phyloP scores from a whole-genome alignment of 2,329 filamentous ascomycete genomes.

The Colletotrichum viniferum region DNA sequence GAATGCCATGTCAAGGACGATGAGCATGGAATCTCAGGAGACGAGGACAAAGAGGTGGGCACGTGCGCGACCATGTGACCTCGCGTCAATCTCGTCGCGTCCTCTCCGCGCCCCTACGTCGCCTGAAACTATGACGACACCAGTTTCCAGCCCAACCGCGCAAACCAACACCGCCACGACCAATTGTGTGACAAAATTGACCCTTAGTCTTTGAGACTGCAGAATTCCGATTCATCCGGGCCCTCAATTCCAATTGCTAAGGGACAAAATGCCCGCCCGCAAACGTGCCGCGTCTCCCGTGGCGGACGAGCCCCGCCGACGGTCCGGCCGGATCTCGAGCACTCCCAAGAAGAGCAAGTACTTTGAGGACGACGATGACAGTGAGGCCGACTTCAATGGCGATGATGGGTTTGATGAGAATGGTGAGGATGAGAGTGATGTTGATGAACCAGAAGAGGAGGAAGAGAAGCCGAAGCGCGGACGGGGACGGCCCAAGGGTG shows the following conservation, averaged over 20 bases:
- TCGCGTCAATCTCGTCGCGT: conserved; percentile 18
- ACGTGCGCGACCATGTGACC: background rate
- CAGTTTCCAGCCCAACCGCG: background rate
- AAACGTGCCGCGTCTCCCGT: conserved; percentile 39
- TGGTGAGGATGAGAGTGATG: conserved; percentile 21
- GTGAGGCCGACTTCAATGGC: background rate
- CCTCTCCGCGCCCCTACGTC: background rate
- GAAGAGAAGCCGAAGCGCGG: conserved; percentile 23
- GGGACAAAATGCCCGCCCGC: conserved; percentile 38
- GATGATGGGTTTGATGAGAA: background rate
- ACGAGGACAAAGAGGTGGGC: background rate
- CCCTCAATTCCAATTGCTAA: background rate
- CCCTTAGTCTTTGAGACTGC: background rate
- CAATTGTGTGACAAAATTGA: background rate
- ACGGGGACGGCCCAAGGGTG: conserved; percentile 14
- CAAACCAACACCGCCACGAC: background rate
- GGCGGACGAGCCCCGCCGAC: conserved; percentile 41
- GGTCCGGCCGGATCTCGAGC: conserved; percentile 51
- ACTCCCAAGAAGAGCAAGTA: conserved; percentile 55
- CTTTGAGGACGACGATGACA: conserved; percentile 45
- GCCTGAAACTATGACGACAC: conserved; percentile 7
- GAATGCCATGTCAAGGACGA: accelerated
- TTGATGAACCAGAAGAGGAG: conserved; percentile 14
- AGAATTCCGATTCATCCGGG: background rate
- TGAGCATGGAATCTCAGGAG: background rate